These are phyloP conservation scores for Russula brevipes DNA, from an alignment of 768 basidiomycete species.

Conservation along the genomic window DNA sequence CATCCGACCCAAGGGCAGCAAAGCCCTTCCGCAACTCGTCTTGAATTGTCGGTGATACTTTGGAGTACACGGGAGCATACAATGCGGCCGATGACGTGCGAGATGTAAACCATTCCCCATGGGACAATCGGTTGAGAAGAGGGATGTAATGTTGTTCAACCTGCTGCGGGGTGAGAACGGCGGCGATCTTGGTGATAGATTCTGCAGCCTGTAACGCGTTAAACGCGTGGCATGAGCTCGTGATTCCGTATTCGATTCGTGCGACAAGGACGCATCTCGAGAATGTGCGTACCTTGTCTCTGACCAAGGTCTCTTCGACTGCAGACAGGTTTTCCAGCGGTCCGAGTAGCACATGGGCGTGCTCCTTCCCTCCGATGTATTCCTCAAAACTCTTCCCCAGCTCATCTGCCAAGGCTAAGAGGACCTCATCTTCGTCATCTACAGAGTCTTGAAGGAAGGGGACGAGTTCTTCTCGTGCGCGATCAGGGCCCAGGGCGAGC, in stretches of 20 bases:
- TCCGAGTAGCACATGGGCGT: conserved; percentile 82
- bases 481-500: conserved; percentile 89
- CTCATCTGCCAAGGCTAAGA: conserved; percentile 93
- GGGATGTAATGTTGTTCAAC: conserved; percentile 91
- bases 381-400: conserved; percentile 89
- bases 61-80: conserved; percentile 84
- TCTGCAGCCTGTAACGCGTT: conserved; percentile 70
- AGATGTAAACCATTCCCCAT: conserved; percentile 98
- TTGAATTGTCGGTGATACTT: conserved; percentile 65
- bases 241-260: not conserved
- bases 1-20: conserved; percentile 76
- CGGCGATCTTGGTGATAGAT: conserved; percentile 86
- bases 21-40: conserved; percentile 88
- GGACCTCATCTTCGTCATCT: conserved; percentile 98
- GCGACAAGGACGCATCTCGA: not conserved
- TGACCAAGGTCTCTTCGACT: conserved; percentile 95
- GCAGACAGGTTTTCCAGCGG: conserved; percentile 94
- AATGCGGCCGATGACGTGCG: conserved; percentile 93
- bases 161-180: conserved; percentile 68
- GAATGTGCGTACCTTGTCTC: conserved; percentile 77
- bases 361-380: conserved; percentile 85
- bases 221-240: conserved; percentile 13
- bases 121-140: conserved; percentile 78
- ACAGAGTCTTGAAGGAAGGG: conserved; percentile 98
- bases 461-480: conserved; percentile 90